A percentile compares a stretch with the other conserved stretches of the same genome.
Evolutionary conservation across 495 filamentous ascomycete species (phyloP).

Genomic region (Aspergillus haitiensis): DNA sequence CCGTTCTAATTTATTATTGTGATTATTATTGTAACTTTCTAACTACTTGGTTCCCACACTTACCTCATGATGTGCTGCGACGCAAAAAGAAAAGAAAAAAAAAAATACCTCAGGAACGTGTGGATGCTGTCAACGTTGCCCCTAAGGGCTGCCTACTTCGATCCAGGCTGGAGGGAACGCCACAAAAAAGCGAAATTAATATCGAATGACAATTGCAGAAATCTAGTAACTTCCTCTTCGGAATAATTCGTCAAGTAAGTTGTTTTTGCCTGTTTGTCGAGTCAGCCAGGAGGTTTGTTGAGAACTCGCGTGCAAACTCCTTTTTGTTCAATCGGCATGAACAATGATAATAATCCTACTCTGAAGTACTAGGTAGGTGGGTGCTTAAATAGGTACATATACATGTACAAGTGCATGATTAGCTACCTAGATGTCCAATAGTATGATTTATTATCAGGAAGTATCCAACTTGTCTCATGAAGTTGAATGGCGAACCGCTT

Average conservation of each 20-base stretch:
- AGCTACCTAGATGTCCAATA: background rate
- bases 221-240: background rate
- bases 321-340: background rate
- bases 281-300: background rate
- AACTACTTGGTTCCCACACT: background rate
- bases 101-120: slow-evolving; percentile 3
- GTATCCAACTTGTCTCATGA: no score
- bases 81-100: background rate
- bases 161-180: background rate
- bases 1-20: background rate
- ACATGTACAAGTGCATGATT: background rate
- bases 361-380: background rate
- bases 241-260: background rate
- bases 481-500: no score
- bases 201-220: background rate
- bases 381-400: background rate
- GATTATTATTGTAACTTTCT: background rate
- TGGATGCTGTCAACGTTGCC: background rate
- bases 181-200: background rate
- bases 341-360: background rate
- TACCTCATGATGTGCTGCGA: background rate
- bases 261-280: background rate
- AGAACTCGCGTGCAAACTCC: no score
- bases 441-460: no score
- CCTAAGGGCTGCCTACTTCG: background rate